phyloP scores from a whole-genome alignment of 768 basidiomycete species.

The Hysterangium stoloniferum region DNA sequence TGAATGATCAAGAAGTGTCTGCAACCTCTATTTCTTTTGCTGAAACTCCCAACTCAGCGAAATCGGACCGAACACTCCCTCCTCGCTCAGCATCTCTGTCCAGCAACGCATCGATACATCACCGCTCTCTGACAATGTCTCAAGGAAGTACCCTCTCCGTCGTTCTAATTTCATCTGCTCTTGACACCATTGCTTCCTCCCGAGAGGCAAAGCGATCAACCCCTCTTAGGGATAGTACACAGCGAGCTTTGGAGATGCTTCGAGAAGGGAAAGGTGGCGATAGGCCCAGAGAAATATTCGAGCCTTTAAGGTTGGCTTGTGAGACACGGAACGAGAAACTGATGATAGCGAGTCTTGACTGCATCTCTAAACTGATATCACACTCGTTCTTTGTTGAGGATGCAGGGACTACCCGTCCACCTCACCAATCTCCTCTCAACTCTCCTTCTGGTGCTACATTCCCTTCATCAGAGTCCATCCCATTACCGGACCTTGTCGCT shows the following conservation, averaged over 20 bases:
- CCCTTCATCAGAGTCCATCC: conserved; percentile 35
- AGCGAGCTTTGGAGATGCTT: conserved; percentile 76
- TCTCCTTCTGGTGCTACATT: conserved; percentile 50
- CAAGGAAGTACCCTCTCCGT: conserved; percentile 69
- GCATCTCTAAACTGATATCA: conserved; percentile 94
- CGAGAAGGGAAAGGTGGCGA: conserved; percentile 67
- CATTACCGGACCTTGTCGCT: conserved; percentile 87
- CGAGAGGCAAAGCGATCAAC: conserved; percentile 81
- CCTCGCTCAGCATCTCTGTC: conserved; percentile 8
- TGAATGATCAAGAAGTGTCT: background rate
- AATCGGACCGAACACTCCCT: background rate
- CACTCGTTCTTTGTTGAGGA: conserved; percentile 92
- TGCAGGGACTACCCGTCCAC: conserved; percentile 29
- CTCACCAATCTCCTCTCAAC: conserved; percentile 65
- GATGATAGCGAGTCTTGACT: conserved; percentile 94
- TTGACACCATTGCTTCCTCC: conserved; percentile 80
- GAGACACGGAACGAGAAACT: conserved; percentile 91
- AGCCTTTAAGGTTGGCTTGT: conserved; percentile 93
- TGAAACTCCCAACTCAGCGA: conserved; percentile 2
- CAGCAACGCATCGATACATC: conserved; percentile 17
- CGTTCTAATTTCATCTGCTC: conserved; percentile 74
- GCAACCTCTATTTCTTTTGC: background rate
- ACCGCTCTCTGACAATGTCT: conserved; percentile 30
- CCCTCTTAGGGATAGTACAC: conserved; percentile 76
- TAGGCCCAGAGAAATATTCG: conserved; percentile 81